Percentiles rank a stretch among this genome's conserved stretches.
These are phyloP conservation scores for Firmiana major DNA, from an alignment of 345 rosid genomes.

Conservation along the genomic window DNA sequence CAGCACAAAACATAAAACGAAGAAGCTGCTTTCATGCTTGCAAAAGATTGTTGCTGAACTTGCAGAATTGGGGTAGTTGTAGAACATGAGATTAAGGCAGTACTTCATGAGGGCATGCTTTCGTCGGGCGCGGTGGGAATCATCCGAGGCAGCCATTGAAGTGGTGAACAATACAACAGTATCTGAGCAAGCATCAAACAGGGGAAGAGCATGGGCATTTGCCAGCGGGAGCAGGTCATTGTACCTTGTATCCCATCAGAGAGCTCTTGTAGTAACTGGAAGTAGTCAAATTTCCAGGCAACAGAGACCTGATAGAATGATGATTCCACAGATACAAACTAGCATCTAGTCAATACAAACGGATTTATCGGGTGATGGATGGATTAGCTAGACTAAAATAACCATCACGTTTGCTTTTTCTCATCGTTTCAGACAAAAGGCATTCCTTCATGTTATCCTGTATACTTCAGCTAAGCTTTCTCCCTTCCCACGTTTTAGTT, in stretches of 20 bases:
- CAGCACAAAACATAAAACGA: background rate
- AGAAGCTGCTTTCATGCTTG: background rate
- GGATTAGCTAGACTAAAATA: no score
- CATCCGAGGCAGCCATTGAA: background rate
- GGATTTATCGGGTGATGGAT: no score
- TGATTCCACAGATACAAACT: background rate
- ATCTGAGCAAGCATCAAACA: background rate
- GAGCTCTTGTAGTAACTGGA: background rate
- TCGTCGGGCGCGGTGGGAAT: background rate
- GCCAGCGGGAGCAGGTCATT: background rate
- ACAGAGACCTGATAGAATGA: background rate
- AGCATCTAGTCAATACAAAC: background rate
- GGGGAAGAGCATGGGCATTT: background rate
- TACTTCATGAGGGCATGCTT: background rate
- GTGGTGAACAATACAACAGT: background rate
- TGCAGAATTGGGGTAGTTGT: background rate
- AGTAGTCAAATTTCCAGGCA: no score
- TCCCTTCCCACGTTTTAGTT: background rate
- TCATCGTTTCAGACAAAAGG: background rate
- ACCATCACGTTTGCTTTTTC: background rate
- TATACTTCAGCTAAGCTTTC: background rate
- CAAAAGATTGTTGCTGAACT: background rate
- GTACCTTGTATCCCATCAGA: background rate
- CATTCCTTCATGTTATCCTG: background rate
- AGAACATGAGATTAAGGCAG: background rate